Conservation (phyloP, 1,284 basidiomycete species). For the Singerocomus inundabilis region DNA sequence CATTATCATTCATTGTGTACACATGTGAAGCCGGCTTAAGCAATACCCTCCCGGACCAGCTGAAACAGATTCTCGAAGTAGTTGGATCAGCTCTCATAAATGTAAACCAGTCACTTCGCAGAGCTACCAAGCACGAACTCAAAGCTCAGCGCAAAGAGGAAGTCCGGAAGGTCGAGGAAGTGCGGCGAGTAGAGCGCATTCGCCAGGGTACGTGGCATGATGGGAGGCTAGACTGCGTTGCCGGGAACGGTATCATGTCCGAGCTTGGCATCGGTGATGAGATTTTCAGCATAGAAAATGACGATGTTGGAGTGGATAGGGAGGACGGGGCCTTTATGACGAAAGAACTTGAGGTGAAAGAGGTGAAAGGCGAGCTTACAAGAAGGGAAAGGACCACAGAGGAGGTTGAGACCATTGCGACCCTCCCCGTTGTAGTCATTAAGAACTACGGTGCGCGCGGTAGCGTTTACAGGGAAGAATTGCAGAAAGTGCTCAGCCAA, state of each 20-base stretch:
- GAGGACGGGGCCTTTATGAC: constrained; percentile 10
- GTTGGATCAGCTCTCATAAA: constrained; percentile 71
- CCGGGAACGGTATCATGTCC: constrained; percentile 80
- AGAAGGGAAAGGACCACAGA: constrained; percentile 36
- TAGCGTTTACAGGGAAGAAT: constrained; percentile 63
- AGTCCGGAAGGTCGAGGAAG: constrained; percentile 36
- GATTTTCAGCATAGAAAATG: constrained; percentile 41
- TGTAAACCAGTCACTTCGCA: constrained; percentile 56
- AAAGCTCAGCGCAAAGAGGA: constrained; percentile 36
- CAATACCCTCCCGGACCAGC: constrained; percentile 80
- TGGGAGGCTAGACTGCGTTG: constrained; percentile 73
- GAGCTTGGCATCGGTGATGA: constrained; percentile 84
- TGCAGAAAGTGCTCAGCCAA: constrained; percentile 76
- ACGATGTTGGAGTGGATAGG: constrained; percentile 17
- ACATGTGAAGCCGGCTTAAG: constrained; percentile 72
- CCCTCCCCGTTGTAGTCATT: constrained; percentile 84
- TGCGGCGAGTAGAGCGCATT: constrained; percentile 44
- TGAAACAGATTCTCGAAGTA: constrained; percentile 84
- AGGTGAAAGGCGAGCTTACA: constrained; percentile 30
- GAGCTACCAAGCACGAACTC: constrained; percentile 41
- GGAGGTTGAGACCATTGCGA: constrained; percentile 52
- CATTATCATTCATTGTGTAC: constrained; percentile 8
- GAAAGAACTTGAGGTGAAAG: constrained; percentile 24
- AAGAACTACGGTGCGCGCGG: constrained; percentile 73
- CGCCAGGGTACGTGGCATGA: constrained; percentile 73